Conservation (phyloP, 768 basidiomycete species). For the Tremella mesenterica region DNA sequence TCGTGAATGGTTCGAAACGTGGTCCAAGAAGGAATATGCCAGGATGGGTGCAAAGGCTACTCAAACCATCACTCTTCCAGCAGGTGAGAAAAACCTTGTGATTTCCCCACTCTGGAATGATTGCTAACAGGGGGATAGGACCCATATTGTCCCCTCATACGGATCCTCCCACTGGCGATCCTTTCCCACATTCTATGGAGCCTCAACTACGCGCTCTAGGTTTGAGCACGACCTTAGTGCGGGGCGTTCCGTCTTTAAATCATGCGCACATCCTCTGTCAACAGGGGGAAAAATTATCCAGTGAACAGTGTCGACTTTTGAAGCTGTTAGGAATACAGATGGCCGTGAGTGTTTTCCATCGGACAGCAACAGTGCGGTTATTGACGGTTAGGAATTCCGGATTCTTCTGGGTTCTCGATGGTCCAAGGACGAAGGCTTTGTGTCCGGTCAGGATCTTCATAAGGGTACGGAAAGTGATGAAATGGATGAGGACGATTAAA, state of each 20-base stretch:
- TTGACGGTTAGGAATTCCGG: slow-evolving; percentile 36
- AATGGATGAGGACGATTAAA: slow-evolving; percentile 18
- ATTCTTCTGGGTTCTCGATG: slow-evolving; percentile 40
- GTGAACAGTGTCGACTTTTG: slow-evolving; percentile 83
- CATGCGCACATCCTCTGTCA: slow-evolving; percentile 76
- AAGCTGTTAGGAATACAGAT: slow-evolving; percentile 85
- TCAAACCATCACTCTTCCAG: slow-evolving; percentile 65
- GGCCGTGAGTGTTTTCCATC: slow-evolving; percentile 49
- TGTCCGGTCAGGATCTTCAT: slow-evolving; percentile 28
- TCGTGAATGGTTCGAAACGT: slow-evolving; percentile 86
- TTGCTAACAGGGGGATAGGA: slow-evolving; percentile 49
- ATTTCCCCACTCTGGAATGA: background rate
- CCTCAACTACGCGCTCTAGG: slow-evolving; percentile 91
- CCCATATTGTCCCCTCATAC: slow-evolving; percentile 60
- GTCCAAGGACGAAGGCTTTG: slow-evolving; percentile 38
- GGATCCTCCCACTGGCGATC: slow-evolving; percentile 60
- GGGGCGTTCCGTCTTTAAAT: slow-evolving; percentile 76
- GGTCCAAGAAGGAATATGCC: slow-evolving; percentile 81
- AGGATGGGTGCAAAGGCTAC: slow-evolving; percentile 73
- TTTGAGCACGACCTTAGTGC: slow-evolving; percentile 69
- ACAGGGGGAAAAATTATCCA: slow-evolving; percentile 65
- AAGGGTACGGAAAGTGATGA: slow-evolving; percentile 4
- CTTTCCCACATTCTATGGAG: slow-evolving; percentile 95
- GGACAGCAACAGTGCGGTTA: background rate
- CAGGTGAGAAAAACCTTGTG: slow-evolving; percentile 29